Evolutionary conservation across 768 basidiomycete species (phyloP).

Genomic region (Trichaptum fuscoviolaceum): DNA sequence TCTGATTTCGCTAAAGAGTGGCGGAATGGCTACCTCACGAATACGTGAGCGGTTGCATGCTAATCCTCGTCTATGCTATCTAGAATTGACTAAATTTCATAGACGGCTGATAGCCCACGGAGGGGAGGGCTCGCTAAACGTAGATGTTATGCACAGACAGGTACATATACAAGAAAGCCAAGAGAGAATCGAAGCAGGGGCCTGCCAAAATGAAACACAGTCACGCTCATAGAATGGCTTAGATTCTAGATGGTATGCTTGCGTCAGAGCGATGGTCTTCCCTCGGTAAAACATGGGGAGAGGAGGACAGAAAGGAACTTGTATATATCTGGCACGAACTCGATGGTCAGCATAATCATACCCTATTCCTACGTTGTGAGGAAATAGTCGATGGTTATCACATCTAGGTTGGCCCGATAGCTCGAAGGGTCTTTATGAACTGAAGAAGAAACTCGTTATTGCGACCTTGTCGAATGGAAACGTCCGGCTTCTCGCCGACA

Average conservation of each 20-base stretch:
- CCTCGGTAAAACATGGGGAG: constrained; percentile 41
- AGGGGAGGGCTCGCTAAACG: constrained; percentile 41
- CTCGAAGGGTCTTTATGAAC: constrained; percentile 38
- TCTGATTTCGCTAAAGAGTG: constrained; percentile 49
- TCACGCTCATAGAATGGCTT: neutral
- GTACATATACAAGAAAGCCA: constrained; percentile 20
- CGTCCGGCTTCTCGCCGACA: constrained; percentile 51
- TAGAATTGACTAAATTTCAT: neutral
- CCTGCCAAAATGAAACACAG: too few relatives aligned
- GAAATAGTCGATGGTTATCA: neutral
- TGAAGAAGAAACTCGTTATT: constrained; percentile 49
- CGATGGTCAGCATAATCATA: constrained; percentile 34
- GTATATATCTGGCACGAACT: constrained; percentile 58
- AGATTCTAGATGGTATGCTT: constrained; percentile 59
- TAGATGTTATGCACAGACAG: constrained; percentile 54
- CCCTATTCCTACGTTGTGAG: neutral
- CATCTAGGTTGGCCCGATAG: constrained; percentile 53
- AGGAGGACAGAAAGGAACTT: constrained; percentile 37
- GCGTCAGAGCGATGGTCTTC: constrained; percentile 42
- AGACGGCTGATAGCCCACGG: constrained; percentile 42
- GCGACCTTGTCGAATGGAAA: constrained; percentile 61
- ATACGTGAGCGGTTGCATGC: constrained; percentile 34
- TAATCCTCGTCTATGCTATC: neutral
- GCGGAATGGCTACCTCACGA: constrained; percentile 44
- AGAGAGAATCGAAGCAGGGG: neutral